phyloP scores from a whole-genome alignment of 2,329 filamentous ascomycete species.

The Calonectria pteridis region DNA sequence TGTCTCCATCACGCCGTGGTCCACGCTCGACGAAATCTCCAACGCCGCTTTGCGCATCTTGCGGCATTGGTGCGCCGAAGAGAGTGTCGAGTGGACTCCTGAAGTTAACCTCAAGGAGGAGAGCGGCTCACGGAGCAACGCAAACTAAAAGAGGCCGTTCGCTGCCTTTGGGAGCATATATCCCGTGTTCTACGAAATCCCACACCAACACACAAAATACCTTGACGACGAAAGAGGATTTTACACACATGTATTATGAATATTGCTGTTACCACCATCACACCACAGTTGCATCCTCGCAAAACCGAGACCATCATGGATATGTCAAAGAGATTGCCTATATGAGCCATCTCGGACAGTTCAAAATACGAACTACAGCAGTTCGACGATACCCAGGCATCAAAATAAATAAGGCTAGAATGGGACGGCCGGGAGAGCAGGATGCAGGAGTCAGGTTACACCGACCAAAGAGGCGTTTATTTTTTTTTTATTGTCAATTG shows the following conservation, averaged over 20 bases:
- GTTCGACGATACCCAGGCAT: not conserved
- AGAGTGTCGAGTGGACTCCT: conserved; percentile 61
- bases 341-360: not conserved
- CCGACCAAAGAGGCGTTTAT: conserved; percentile 11
- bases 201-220: not conserved
- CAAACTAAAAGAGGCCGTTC: not conserved
- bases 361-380: not conserved
- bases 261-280: not conserved
- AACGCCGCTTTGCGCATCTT: conserved; percentile 55
- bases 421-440: not conserved
- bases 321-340: not conserved
- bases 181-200: conserved; percentile 16
- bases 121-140: not conserved
- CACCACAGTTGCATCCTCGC: conserved; percentile 1
- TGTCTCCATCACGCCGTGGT: conserved; percentile 56
- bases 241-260: conserved; percentile 23
- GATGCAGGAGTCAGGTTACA: conserved; percentile 16
- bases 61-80: conserved; percentile 58
- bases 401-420: not conserved
- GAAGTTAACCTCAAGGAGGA: conserved; percentile 47
- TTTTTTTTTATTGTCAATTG: conserved; percentile 1
- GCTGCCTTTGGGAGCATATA: not conserved
- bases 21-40: conserved; percentile 58
- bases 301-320: conserved; percentile 5
- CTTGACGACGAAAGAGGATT: conserved; percentile 12